Evolutionary conservation across 2,329 filamentous ascomycete species (phyloP).

Genomic region (Stachybotrys echinatus): DNA sequence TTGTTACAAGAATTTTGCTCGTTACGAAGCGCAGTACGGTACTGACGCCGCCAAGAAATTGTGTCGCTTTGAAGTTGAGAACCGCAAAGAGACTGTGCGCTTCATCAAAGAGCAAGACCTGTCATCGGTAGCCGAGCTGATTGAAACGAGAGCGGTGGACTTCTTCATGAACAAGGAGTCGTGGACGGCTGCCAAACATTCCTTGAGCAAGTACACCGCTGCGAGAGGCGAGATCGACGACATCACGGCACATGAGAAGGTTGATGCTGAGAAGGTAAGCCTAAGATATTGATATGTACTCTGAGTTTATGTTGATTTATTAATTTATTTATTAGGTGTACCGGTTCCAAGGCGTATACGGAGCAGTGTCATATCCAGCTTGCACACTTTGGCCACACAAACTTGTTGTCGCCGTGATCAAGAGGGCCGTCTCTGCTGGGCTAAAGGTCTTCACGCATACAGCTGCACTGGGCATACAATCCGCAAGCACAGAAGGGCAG

Average conservation of each 20-base stretch:
- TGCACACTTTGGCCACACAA: constrained; percentile 1
- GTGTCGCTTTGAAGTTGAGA: not conserved
- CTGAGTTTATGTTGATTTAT: too few species aligned
- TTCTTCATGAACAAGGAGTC: too few species aligned
- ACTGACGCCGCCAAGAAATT: not conserved
- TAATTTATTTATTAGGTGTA: not conserved
- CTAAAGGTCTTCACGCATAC: constrained; percentile 1
- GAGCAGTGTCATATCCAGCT: not conserved
- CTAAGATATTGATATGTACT: too few species aligned
- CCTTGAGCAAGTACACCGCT: too few species aligned
- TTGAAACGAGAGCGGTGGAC: not conserved
- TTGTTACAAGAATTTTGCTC: constrained; percentile 1
- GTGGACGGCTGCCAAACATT: too few species aligned
- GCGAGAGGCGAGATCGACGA: too few species aligned
- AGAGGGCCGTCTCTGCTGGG: not conserved
- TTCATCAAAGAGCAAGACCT: not conserved
- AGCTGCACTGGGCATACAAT: not conserved
- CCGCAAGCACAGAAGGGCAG: not conserved
- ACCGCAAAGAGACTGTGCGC: not conserved
- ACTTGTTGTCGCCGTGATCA: not conserved
- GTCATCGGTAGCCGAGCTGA: not conserved
- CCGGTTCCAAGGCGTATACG: not conserved
- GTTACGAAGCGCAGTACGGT: not conserved
- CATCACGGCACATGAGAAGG: too few species aligned
- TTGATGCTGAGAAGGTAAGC: too few species aligned